Evolutionary conservation across 176 grass and related monocot species (phyloP), one percentile per base, ranked within the genome.

Genomic region (Tuctoria greenei): DNA sequence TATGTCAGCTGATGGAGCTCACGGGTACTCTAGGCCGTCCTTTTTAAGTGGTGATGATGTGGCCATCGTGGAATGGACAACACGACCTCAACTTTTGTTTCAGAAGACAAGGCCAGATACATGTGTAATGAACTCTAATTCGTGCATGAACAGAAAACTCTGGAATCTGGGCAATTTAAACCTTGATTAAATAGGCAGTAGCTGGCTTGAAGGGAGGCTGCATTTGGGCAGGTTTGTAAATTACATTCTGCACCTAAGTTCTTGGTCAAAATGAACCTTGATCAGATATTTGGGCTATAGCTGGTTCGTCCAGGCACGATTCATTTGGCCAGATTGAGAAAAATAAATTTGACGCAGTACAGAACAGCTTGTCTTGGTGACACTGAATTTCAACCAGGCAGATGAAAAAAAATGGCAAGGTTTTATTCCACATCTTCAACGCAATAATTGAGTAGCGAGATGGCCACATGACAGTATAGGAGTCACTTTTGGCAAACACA

Each of bases 1-100:
- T 55, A 55, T 64, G 45, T 69, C 56, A 71, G 45, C 58, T n/a
- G 45, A 76, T 64, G 43, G 42, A 70, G 37, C 44, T 44, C 45
- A 63, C 12, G 57, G 14, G 14, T 69, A 71, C 60, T 43, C 31
- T 43, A 37, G 25, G 34, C 28, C 67, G 20, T 41, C 24, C 5
- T 31, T 52, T 31, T 52, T 57, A 44, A 44, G 61, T 41, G 70
- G 40, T 57, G 80, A 60, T 21, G 51, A 47, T 59, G 64, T 69
- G 64, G 81, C 44, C 26, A 50, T 23, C 44, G 24, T 83, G 27
- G 42, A 61, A 18, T 49, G 23, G 72, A 25, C n/a, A 28, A 51
- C 25, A 67, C 21, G 5, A 16, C 52, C 28, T 49, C 35, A 49
- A 61, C 55, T 12, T 56, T 28, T 18, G 2, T 43, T 43, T 74